Evolutionary conservation across 306 rosid species (phyloP).

Genomic region (Prunus salicina): DNA sequence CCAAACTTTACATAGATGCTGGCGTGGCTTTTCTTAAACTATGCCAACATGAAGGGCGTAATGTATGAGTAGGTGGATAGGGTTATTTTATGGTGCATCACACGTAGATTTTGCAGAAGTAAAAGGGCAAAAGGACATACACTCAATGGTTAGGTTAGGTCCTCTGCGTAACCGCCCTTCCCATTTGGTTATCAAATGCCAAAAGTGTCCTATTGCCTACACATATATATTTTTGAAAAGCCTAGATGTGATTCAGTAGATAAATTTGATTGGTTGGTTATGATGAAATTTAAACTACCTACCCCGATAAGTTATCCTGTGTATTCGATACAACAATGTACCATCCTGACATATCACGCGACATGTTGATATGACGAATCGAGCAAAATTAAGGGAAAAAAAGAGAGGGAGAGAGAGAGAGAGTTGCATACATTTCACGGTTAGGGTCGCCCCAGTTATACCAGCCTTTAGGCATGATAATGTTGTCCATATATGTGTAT

Average conservation of each 20-base stretch:
- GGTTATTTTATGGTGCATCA: slow-evolving; percentile 19
- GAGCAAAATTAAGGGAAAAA: background rate
- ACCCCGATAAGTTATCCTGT: background rate
- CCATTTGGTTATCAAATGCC: slow-evolving; percentile 11
- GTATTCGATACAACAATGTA: background rate
- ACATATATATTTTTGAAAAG: no score
- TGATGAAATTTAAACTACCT: background rate
- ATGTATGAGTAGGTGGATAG: background rate
- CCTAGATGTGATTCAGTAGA: background rate
- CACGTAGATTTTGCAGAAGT: slow-evolving; percentile 45
- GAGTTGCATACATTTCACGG: slow-evolving; percentile 64
- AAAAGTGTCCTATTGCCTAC: background rate
- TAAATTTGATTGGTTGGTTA: background rate
- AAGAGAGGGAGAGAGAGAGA: background rate
- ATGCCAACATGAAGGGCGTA: slow-evolving; percentile 1
- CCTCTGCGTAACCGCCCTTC: slow-evolving; percentile 10
- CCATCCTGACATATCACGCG: background rate
- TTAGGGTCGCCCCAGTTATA: slow-evolving; percentile 96
- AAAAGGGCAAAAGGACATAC: slow-evolving; percentile 15
- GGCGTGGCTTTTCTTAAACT: slow-evolving; percentile 7
- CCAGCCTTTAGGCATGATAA: slow-evolving; percentile 97
- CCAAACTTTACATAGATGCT: background rate
- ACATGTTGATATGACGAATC: background rate
- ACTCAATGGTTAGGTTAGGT: background rate
- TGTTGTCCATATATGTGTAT: slow-evolving; percentile 88